A percentile compares a stretch with the other conserved stretches of the same genome.
Evolutionary conservation across 805 yeast genomes (phyloP).

Genomic region (Yarrowia sp.): DNA sequence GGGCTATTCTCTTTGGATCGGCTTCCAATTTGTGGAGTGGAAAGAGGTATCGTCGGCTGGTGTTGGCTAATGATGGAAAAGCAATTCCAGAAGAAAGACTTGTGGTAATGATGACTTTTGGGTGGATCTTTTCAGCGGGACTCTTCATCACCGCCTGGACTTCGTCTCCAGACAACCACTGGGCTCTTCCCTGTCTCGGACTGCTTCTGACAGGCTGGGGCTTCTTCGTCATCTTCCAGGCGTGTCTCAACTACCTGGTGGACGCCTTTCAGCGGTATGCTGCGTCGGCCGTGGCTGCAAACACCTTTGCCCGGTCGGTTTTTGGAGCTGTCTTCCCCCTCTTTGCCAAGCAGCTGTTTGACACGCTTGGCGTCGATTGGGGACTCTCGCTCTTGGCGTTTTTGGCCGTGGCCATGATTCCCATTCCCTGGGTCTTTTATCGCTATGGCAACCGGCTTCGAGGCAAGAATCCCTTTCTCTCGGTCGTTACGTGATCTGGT

Average conservation of each 20-base stretch:
- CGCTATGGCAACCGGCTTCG: background rate
- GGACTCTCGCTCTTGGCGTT: constrained; percentile 60
- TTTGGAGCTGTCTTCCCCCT: constrained; percentile 79
- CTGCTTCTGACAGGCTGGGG: constrained; percentile 53
- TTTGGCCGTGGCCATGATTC: constrained; percentile 46
- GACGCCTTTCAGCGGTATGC: constrained; percentile 58
- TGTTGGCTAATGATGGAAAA: constrained; percentile 53
- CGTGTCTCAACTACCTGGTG: constrained; percentile 57
- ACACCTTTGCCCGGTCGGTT: constrained; percentile 70
- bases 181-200: constrained; percentile 59
- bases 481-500: background rate
- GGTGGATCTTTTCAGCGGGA: constrained; percentile 70
- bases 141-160: constrained; percentile 87
- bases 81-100: constrained; percentile 80
- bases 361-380: constrained; percentile 69
- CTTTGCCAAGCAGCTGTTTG: constrained; percentile 80
- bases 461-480: constrained; percentile 5
- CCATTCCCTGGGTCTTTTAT: constrained; percentile 44
- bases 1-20: constrained; percentile 41
- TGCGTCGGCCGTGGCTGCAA: constrained; percentile 86
- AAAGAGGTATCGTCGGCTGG: constrained; percentile 44
- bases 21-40: constrained; percentile 34
- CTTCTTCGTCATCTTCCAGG: constrained; percentile 55
- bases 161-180: constrained; percentile 42
- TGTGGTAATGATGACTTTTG: constrained; percentile 71